These are phyloP conservation scores for Fusarium sp. DNA, from an alignment of 2,329 filamentous ascomycete genomes.

Conservation along the genomic window DNA sequence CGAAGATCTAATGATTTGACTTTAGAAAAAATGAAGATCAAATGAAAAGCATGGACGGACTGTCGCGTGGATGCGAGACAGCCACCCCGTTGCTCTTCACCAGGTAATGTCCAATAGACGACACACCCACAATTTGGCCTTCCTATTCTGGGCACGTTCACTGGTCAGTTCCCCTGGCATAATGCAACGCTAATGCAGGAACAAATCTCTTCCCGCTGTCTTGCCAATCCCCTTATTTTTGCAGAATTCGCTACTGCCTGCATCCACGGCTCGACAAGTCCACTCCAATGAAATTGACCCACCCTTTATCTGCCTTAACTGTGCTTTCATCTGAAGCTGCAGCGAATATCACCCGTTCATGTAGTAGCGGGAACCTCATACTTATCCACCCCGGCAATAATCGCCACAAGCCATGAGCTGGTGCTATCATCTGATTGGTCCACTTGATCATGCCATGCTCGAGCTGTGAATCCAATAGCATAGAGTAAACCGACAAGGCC, in stretches of 20 bases:
- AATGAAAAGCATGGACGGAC: slow-evolving; percentile 13
- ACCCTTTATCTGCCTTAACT: slow-evolving; percentile 8
- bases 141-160: slow-evolving; percentile 20
- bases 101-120: slow-evolving; percentile 11
- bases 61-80: slow-evolving; percentile 21
- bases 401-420: not conserved
- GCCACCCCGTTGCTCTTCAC: slow-evolving; percentile 4
- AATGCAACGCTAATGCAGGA: slow-evolving; percentile 45
- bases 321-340: slow-evolving; percentile 8
- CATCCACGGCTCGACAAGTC: not conserved
- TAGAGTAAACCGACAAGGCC: not conserved
- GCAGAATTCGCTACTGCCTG: slow-evolving; percentile 1
- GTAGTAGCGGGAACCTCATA: slow-evolving; percentile 9
- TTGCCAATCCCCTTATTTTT: slow-evolving; percentile 26
- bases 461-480: slow-evolving; percentile 6
- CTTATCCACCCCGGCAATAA: not conserved
- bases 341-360: not conserved
- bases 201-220: slow-evolving; percentile 38
- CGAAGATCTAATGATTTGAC: slow-evolving; percentile 3
- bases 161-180: slow-evolving; percentile 34
- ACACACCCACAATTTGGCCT: not conserved
- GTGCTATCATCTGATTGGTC: not conserved
- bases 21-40: not conserved
- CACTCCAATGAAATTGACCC: slow-evolving; percentile 14
- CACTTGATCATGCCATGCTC: not conserved